Evolutionary conservation across 306 rosid genomes (phyloP), one percentile per base, ranked within the genome.

Genomic region (Trifolium pratense): DNA sequence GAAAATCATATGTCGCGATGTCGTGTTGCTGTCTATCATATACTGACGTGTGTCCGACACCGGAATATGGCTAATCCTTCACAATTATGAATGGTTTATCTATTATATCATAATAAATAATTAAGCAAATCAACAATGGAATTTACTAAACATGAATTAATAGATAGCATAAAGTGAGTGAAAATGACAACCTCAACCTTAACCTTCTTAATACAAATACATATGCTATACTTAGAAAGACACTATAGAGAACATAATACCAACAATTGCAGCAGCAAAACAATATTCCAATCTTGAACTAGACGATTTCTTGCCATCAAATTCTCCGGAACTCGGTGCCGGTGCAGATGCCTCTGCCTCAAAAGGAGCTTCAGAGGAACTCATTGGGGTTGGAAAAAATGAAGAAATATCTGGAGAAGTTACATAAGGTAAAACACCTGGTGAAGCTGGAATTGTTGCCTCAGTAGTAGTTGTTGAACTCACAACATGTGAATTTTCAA

Each of bases 401-500:
- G 91, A 86, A 10, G 91, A 87, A 75, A 88, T 78, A 64, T 87
- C 82, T 4, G 92, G 89, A 0, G 87, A 18, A 12, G 79, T 83
- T 36, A 20, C 85, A 25, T 85, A 74, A 16, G 92, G 89, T 10
- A 74, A 76, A 68, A 86, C 83, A 43, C 86, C 79, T 1, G 91
- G 89, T 40, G 94, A 87, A 59, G 89, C 90, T 66, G 89, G 76
- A 75, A 83, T 81, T 45, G 80, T 73, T 49, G 89, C 81, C 78
- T 85, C 82, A 53, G 17, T 37, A 10, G 53, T 17, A 67, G 72
- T 15, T 3, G 81, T 60, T 73, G 91, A 83, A 48, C 42, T 66
- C 8, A 45, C 55, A 81, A 55, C 77, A 32, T 79, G 21, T 17
- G 80, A 51, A 72, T 77, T 84, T 23, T 64, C 60, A 15, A 84